Evolutionary conservation across 2,329 filamentous ascomycete species (phyloP), one percentile per base, ranked within the genome.

Genomic region (Diaporthe destruens): DNA sequence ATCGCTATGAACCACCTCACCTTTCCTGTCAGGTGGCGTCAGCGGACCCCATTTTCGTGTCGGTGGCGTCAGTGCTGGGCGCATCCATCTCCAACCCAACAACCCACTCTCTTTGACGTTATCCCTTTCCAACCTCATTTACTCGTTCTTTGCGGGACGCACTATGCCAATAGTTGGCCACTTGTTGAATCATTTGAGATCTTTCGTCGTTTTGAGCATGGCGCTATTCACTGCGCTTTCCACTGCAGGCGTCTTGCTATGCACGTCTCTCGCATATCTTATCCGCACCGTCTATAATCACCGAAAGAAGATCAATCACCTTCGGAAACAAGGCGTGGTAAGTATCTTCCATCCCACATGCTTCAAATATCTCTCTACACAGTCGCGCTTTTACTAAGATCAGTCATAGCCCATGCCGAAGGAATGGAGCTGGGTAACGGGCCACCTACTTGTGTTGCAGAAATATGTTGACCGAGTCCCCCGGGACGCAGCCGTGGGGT

Each of bases 351-450:
- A 29, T 29, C 29, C 2, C 5, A 29, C 29, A 3, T 3, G 29
- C 5, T 29, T 5, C 29, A 29, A 3, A 29, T 29, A 3, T 29
- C 29, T 5, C 29, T 29, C 29, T 29, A 29, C 2, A 29, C 29
- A 29, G 2, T 29, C 29, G 32, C 12, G 11, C 12, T 3, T 14
- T 14, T 44, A 5, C 65, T 68, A 18, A 68, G 14, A 44, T 3
- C 18, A 55, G 16, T 55, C 3, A 16, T 32, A 68, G 65, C 49
- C 65, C n/a, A 55, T 68, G 65, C 65, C 65, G 5, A 44, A 55
- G 34, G 65, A 8, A 12, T 68, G 65, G 65, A 68, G 1, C 12
- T 68, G 65, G 65, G 55, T 68, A 23, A 68, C 65, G n/a, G 65
- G 65, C 9, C 65, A 68, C 36, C 49, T 68, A 1, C 65, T 68